Percentiles rank a stretch among this genome's conserved stretches.
phyloP scores from a whole-genome alignment of 192 early-diverging fungal species.

The Entomortierella parvispora region DNA sequence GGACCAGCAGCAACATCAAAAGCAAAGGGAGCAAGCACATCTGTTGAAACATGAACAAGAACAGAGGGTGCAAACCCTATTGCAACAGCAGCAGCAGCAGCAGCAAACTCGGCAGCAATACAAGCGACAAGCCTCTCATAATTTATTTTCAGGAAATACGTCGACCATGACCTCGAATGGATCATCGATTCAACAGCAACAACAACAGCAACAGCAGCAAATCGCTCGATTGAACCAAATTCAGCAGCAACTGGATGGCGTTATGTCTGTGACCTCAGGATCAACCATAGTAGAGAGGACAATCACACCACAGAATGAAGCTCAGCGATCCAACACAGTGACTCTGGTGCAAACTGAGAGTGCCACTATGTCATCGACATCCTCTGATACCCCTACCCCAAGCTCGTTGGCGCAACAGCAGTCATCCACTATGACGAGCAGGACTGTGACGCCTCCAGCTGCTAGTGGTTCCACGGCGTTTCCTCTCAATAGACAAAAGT shows the following conservation, averaged over 20 bases:
- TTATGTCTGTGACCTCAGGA: slow-evolving; percentile 23
- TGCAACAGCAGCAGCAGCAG: slow-evolving; percentile 18
- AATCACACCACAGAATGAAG: neutral
- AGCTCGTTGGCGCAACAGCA: neutral
- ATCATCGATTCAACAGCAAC: neutral
- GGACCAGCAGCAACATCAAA: slow-evolving; percentile 44
- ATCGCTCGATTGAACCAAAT: neutral
- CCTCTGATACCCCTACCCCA: neutral
- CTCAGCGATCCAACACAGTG: slow-evolving; percentile 10
- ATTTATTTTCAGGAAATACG: slow-evolving; percentile 7
- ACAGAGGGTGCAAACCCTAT: neutral
- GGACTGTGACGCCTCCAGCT: neutral
- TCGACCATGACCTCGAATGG: slow-evolving; percentile 21
- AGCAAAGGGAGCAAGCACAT: slow-evolving; percentile 16
- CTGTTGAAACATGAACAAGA: slow-evolving; percentile 18
- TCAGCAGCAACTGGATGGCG: slow-evolving; percentile 12
- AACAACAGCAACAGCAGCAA: neutral
- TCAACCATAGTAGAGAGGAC: slow-evolving; percentile 4
- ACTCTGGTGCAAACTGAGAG: slow-evolving; percentile 8
- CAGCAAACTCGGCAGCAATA: slow-evolving; percentile 4
- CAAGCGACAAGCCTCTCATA: slow-evolving; percentile 3
- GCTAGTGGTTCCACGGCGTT: neutral
- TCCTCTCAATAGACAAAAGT: neutral
- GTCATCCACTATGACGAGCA: slow-evolving; percentile 4
- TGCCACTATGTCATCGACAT: slow-evolving; percentile 1